phyloP scores from a whole-genome alignment of 148 eudicot genomes.

The Vaccinium macrocarpon region DNA sequence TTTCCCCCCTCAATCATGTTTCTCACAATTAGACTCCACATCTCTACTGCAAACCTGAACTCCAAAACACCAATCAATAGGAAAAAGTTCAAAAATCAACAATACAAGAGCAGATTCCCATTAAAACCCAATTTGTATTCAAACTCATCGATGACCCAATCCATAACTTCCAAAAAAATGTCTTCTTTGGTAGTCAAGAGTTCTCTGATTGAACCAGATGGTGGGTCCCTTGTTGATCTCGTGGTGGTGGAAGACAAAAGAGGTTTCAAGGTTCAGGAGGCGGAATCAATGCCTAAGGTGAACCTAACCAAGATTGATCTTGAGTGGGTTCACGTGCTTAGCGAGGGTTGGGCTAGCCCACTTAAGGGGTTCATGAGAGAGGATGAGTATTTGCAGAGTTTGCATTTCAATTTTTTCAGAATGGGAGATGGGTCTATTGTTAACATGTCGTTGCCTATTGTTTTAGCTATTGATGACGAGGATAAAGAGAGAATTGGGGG shows the following conservation, averaged over 20 bases:
- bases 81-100: constrained; percentile 11
- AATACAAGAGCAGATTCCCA: constrained; percentile 18
- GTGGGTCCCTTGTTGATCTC: constrained; percentile 69
- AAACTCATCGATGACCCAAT: constrained; percentile 20
- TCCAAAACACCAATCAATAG: constrained; percentile 13
- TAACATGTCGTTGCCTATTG: constrained; percentile 93
- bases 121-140: constrained; percentile 36
- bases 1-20: constrained; percentile 31
- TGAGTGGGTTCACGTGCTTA: constrained; percentile 86
- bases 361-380: constrained; percentile 88
- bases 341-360: constrained; percentile 98
- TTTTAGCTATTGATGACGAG: constrained; percentile 73
- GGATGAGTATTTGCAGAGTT: constrained; percentile 77
- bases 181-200: constrained; percentile 31
- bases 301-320: constrained; percentile 59
- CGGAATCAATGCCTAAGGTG: constrained; percentile 57
- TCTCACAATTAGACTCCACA: constrained; percentile 40
- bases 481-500: constrained; percentile 55
- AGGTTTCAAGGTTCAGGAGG: constrained; percentile 40
- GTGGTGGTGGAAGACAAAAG: constrained; percentile 49
- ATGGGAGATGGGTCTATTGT: constrained; percentile 68
- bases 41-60: constrained; percentile 17
- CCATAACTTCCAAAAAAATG: constrained; percentile 10
- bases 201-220: constrained; percentile 85
- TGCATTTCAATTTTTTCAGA: constrained; percentile 80